Evolutionary conservation across 1,139 yeast genomes (phyloP).

Genomic region (Saccharomyces hybrid): DNA sequence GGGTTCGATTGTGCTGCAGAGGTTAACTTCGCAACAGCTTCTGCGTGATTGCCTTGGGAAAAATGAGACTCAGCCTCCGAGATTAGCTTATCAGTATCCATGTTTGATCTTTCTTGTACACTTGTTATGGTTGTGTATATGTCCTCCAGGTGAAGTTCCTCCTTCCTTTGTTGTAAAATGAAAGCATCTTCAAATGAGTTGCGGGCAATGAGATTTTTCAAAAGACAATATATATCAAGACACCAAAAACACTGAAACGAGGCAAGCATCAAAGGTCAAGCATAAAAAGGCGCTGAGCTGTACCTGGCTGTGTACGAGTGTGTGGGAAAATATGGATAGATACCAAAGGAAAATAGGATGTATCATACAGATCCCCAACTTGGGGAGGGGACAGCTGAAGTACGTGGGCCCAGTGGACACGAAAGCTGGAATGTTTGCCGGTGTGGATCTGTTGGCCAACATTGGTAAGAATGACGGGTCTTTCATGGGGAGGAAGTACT

Average conservation of each 20-base stretch:
- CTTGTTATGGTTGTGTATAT: not conserved
- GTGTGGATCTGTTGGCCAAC: conserved; percentile 65
- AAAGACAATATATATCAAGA: not conserved
- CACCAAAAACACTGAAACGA: not conserved
- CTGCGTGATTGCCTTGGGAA: conserved; percentile 22
- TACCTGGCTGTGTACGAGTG: not conserved
- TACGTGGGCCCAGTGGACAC: conserved; percentile 71
- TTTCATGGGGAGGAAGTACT: conserved; percentile 54
- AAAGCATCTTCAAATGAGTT: not conserved
- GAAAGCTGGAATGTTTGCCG: conserved; percentile 77
- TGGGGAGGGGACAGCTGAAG: conserved; percentile 51
- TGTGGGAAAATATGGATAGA: conserved; percentile 12
- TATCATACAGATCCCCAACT: conserved; percentile 31
- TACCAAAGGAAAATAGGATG: conserved; percentile 27
- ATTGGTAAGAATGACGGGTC: conserved; percentile 79
- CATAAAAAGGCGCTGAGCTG: not conserved
- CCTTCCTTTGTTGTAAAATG: not conserved
- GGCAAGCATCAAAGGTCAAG: not conserved
- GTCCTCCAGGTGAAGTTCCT: not conserved
- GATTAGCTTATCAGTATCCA: conserved; percentile 11
- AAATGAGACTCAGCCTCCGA: conserved; percentile 20
- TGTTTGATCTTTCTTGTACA: not conserved
- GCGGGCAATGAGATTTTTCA: not conserved
- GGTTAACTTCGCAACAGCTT: conserved; percentile 26
- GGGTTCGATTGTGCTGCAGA: conserved; percentile 24